Percentiles rank a stretch among this genome's conserved stretches.
phyloP scores from a whole-genome alignment of 352 stramenopile genomes.

The Globisporangium splendens region DNA sequence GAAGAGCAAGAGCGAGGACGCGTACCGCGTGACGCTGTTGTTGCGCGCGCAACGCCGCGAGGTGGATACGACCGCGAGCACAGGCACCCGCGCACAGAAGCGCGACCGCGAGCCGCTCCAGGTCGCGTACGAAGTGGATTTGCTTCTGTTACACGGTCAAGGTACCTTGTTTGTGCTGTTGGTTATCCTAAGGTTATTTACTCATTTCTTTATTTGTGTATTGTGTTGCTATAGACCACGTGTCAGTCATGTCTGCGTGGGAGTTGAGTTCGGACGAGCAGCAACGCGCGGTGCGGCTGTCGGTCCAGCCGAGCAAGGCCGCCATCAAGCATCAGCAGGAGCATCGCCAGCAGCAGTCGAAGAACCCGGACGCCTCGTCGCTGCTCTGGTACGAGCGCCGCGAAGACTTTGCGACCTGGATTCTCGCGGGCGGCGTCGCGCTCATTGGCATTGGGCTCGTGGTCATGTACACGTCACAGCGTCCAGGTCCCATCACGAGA shows the following conservation, averaged over 20 bases:
- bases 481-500: slow-evolving; percentile 14
- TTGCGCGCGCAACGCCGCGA: slow-evolving; percentile 28
- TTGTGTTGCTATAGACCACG: slow-evolving; percentile 26
- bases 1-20: slow-evolving; percentile 19
- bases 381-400: background rate
- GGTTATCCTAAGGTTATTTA: slow-evolving; percentile 9
- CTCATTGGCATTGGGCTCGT: slow-evolving; percentile 46
- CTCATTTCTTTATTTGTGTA: background rate
- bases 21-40: slow-evolving; percentile 47
- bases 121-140: slow-evolving; percentile 28
- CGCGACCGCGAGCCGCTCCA: slow-evolving; percentile 10
- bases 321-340: slow-evolving; percentile 3
- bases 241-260: slow-evolving; percentile 61
- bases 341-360: slow-evolving; percentile 14
- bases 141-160: slow-evolving; percentile 19
- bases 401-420: slow-evolving; percentile 23
- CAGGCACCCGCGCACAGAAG: slow-evolving; percentile 28
- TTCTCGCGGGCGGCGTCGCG: slow-evolving; percentile 42
- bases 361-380: background rate
- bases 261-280: slow-evolving; percentile 31
- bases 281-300: slow-evolving; percentile 29
- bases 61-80: slow-evolving; percentile 12
- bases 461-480: slow-evolving; percentile 45
- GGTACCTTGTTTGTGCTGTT: slow-evolving; percentile 24
- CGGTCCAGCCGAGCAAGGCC: slow-evolving; percentile 34